Conservation (phyloP, 192 early-diverging fungal species). For the Piromyces finnis region DNA sequence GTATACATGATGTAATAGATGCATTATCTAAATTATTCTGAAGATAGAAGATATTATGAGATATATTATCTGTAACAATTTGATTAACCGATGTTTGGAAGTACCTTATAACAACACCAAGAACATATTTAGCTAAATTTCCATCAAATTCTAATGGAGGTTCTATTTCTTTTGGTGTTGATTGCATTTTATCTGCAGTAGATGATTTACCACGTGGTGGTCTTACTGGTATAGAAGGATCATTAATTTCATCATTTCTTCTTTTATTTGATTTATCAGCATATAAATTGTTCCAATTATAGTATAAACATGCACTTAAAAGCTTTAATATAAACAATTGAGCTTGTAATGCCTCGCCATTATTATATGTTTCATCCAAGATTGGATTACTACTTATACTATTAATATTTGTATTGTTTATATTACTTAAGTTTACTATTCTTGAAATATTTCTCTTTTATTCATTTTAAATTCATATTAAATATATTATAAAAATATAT, state of each 20-base stretch:
- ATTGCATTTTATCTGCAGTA: background rate
- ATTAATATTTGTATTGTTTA: background rate
- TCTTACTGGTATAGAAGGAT: background rate
- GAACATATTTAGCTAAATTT: slow-evolving; percentile 39
- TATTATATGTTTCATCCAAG: background rate
- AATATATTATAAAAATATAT: no score
- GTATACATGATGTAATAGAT: background rate
- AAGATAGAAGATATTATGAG: slow-evolving; percentile 10
- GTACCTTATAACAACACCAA: slow-evolving; percentile 39
- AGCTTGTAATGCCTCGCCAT: background rate
- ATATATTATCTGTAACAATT: slow-evolving; percentile 22
- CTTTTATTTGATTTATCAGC: background rate
- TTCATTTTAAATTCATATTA: no score
- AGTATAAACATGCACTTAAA: background rate
- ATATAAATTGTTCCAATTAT: background rate
- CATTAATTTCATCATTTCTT: background rate
- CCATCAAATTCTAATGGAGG: slow-evolving; percentile 30
- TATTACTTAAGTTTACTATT: background rate
- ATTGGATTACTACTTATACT: background rate
- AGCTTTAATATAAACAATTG: background rate
- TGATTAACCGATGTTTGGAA: slow-evolving; percentile 25
- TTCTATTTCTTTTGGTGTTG: background rate
- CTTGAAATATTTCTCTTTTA: background rate
- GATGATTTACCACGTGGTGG: background rate
- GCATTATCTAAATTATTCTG: background rate